Conservation (phyloP, 306 rosid species). For the Biancaea sappan region DNA sequence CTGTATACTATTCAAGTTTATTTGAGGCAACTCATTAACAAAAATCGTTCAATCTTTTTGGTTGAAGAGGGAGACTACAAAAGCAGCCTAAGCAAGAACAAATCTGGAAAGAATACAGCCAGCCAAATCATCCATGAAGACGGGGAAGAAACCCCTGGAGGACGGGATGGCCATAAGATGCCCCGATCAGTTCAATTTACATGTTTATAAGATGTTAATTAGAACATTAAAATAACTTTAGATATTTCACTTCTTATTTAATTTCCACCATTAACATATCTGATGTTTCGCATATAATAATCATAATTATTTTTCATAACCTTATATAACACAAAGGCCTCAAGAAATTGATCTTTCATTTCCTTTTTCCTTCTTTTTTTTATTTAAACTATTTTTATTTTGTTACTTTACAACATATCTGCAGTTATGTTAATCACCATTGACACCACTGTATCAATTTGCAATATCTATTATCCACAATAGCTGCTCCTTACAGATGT, state of each 20-base stretch:
- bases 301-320: background rate
- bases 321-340: background rate
- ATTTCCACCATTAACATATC: background rate
- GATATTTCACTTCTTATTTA: constrained; percentile 1
- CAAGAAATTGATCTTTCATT: background rate
- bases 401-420: background rate
- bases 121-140: no score
- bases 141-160: no score
- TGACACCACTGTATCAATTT: background rate
- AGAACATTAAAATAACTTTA: background rate
- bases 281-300: background rate
- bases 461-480: background rate
- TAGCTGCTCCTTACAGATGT: background rate
- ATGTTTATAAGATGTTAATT: background rate
- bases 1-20: background rate
- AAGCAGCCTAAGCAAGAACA: no score
- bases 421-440: background rate
- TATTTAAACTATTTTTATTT: background rate
- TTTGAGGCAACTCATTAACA: constrained; percentile 7
- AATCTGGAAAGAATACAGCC: no score
- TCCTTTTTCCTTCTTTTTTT: background rate
- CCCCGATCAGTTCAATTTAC: background rate
- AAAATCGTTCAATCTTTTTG: no score
- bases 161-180: no score
- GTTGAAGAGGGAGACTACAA: no score